A percentile compares a stretch with the other conserved stretches of the same genome.
Evolutionary conservation across 2,329 filamentous ascomycete genomes (phyloP).

Genomic region (Fusarium hainanense): DNA sequence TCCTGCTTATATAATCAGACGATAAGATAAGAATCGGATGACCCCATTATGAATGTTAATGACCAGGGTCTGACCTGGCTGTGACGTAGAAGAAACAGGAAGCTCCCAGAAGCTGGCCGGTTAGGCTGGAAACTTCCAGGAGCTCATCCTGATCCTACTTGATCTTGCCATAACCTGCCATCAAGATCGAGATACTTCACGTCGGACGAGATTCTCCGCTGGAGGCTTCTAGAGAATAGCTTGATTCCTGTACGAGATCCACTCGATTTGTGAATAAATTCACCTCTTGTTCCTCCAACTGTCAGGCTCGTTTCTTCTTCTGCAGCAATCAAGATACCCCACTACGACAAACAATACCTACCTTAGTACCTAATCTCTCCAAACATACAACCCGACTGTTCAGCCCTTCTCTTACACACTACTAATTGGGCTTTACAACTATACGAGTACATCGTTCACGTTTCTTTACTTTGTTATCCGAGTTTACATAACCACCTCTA

Average conservation of each 20-base stretch:
- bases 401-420: slow-evolving; percentile 16
- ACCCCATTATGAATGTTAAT: slow-evolving; percentile 21
- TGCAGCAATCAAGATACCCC: slow-evolving; percentile 37
- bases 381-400: slow-evolving; percentile 36
- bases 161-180: slow-evolving; percentile 42
- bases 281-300: slow-evolving; percentile 17
- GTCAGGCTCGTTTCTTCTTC: slow-evolving; percentile 21
- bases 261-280: slow-evolving; percentile 44
- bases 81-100: slow-evolving; percentile 52
- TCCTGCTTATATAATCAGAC: background rate
- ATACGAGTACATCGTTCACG: background rate
- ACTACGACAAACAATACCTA: slow-evolving; percentile 24
- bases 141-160: slow-evolving; percentile 42
- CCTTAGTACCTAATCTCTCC: slow-evolving; percentile 37
- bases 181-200: slow-evolving; percentile 41
- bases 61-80: slow-evolving; percentile 32
- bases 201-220: slow-evolving; percentile 29
- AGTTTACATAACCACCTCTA: background rate
- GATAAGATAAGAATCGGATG: slow-evolving; percentile 43
- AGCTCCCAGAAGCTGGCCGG: slow-evolving; percentile 45
- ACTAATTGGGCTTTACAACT: slow-evolving; percentile 25
- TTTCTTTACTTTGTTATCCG: background rate
- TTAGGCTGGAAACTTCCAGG: slow-evolving; percentile 47
- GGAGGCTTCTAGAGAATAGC: slow-evolving; percentile 24
- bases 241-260: slow-evolving; percentile 39